Percentiles rank a stretch among this genome's conserved stretches.
These are phyloP conservation scores for Daldinia sp. DNA, from an alignment of 2,329 filamentous ascomycete species.

Conservation along the genomic window DNA sequence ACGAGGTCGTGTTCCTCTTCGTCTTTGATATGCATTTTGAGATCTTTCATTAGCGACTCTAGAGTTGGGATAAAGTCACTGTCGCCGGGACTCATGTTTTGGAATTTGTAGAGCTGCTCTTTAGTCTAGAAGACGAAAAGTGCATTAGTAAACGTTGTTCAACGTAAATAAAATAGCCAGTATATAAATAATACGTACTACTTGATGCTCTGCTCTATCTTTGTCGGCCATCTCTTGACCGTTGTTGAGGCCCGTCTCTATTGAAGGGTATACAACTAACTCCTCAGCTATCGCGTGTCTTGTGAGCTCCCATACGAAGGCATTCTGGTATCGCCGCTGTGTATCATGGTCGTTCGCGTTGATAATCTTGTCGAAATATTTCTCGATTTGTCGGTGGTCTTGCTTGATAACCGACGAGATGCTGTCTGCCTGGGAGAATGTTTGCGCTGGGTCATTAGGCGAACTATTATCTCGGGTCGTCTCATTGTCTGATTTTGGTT, in stretches of 20 bases:
- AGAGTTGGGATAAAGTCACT: conserved; percentile 53
- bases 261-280: conserved; percentile 56
- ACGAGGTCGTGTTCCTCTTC: conserved; percentile 55
- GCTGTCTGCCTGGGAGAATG: conserved; percentile 2
- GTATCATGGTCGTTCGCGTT: conserved; percentile 52
- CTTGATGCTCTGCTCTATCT: conserved; percentile 47
- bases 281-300: conserved; percentile 61
- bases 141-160: conserved; percentile 6
- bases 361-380: conserved; percentile 54
- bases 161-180: background rate
- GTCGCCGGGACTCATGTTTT: conserved; percentile 50
- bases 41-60: conserved; percentile 51
- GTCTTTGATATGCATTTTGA: conserved; percentile 53
- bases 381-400: conserved; percentile 40
- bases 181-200: conserved; percentile 28
- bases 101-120: conserved; percentile 55
- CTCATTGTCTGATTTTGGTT: background rate
- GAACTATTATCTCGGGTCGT: conserved; percentile 1
- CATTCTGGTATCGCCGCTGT: conserved; percentile 56
- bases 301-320: conserved; percentile 61
- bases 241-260: conserved; percentile 52
- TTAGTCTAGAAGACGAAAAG: conserved; percentile 51
- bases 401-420: conserved; percentile 31
- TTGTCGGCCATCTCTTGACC: conserved; percentile 52
- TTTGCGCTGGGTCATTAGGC: conserved; percentile 4